Conservation (phyloP, 1,284 basidiomycete genomes). For the Moniliophthora roreri region DNA sequence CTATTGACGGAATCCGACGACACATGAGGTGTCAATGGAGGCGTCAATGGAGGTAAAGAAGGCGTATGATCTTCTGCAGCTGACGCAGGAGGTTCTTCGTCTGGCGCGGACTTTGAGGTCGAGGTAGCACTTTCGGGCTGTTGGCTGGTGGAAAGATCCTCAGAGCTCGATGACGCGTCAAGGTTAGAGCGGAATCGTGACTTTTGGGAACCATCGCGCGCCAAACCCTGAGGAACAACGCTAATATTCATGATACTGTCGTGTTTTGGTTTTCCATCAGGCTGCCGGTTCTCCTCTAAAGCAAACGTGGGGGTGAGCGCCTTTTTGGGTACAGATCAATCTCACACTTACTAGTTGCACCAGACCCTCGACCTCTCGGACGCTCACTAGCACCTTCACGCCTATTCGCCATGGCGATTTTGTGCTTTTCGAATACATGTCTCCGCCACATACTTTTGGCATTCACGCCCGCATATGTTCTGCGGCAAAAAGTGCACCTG, state of each 20-base stretch:
- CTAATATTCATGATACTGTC: slow-evolving; percentile 41
- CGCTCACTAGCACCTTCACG: slow-evolving; percentile 61
- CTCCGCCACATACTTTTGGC: slow-evolving; percentile 87
- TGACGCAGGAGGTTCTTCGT: not conserved
- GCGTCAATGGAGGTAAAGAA: slow-evolving; percentile 27
- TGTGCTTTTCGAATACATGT: slow-evolving; percentile 84
- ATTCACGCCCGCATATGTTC: slow-evolving; percentile 79
- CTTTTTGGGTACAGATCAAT: slow-evolving; percentile 1
- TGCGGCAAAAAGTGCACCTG: slow-evolving; percentile 77
- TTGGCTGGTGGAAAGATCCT: not conserved
- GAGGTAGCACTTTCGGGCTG: too few relatives aligned
- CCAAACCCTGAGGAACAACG: slow-evolving; percentile 35
- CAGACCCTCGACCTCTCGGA: slow-evolving; percentile 58
- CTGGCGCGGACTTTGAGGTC: too few relatives aligned
- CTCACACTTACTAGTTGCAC: slow-evolving; percentile 29
- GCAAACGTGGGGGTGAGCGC: slow-evolving; percentile 6
- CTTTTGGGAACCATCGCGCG: slow-evolving; percentile 33
- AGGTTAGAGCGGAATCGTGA: slow-evolving; percentile 35
- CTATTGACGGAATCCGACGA: slow-evolving; percentile 29
- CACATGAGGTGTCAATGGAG: slow-evolving; percentile 38
- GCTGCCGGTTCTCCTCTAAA: slow-evolving; percentile 50
- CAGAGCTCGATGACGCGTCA: not conserved
- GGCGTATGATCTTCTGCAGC: not conserved
- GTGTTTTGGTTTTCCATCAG: slow-evolving; percentile 27
- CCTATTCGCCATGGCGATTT: slow-evolving; percentile 81